A percentile compares a stretch with the other conserved stretches of the same genome.
These are phyloP conservation scores for Phytophthora macrochlamydospora DNA, from an alignment of 352 stramenopile species.

Conservation along the genomic window DNA sequence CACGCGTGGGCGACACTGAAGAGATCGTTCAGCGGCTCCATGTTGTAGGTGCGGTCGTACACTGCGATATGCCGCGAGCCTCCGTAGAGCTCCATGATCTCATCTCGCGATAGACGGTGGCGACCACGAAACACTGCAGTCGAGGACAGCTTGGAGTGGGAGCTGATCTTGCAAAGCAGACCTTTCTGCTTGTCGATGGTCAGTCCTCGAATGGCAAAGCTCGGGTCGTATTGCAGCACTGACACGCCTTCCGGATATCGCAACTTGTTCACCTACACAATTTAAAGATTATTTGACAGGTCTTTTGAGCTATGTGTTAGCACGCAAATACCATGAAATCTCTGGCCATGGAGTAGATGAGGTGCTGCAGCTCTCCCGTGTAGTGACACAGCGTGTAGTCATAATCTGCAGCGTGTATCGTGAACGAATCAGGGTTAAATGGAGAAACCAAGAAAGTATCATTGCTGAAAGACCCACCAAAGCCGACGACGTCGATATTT, in stretches of 20 bases:
- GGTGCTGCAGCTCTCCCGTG: conserved; percentile 88
- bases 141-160: conserved; percentile 91
- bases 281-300: neutral
- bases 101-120: conserved; percentile 76
- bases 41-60: conserved; percentile 77
- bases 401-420: conserved; percentile 73
- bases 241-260: conserved; percentile 89
- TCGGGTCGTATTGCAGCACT: conserved; percentile 80
- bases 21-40: conserved; percentile 94
- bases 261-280: conserved; percentile 57
- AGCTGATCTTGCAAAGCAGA: conserved; percentile 94
- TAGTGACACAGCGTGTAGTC: conserved; percentile 96
- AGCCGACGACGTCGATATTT: conserved; percentile 75
- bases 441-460: neutral
- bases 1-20: conserved; percentile 94
- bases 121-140: conserved; percentile 85
- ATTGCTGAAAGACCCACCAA: conserved; percentile 37
- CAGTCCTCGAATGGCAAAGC: conserved; percentile 92
- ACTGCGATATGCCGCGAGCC: conserved; percentile 89
- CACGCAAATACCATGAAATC: conserved; percentile 71
- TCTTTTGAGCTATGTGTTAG: too few species aligned
- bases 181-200: conserved; percentile 94
- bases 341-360: conserved; percentile 94
- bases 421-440: conserved; percentile 1
- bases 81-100: conserved; percentile 90